Base-by-base conservation (phyloP, 768 basidiomycete genomes). In the Trametes coccinea region DNA sequence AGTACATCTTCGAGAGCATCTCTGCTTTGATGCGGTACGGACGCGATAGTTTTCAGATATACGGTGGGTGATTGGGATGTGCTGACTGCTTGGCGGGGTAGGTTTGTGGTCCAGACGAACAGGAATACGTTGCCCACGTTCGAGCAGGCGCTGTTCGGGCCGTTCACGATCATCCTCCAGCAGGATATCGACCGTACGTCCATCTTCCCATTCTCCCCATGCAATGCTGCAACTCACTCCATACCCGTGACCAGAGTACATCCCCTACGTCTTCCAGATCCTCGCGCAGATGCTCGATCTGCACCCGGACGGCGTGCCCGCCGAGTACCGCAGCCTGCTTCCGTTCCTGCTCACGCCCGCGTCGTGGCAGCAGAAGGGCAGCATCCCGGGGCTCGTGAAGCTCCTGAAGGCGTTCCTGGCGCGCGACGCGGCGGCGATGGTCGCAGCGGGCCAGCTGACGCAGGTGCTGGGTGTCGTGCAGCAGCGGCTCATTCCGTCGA, bases 191-290 rank as follows among this genome's bases (percentile, higher is more conserved):
- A 95, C 63, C 94, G 95, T 95, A 70, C 66, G 88, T 73, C 2
- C 1, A 48, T 22, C 13, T 31, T 34, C 56, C 0, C 11, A 4
- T 27, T 43, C 5, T 49, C 14, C 14, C 34, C 13, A 45, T 53
- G 51, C 9, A 53, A 33, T n/a, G 1, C 31, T 10, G 2, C 11
- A 27, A 4, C 7, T 27, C 30, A 6, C n/a, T 27, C 3, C 5
- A 2, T 16, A 11, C 43, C 34, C 34, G 34, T 37, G 34, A 27
- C 3, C 73, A 95, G 96, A 98, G 77, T 98, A 97, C 71, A 88
- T 98, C 49, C 96, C 97, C 4, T 99, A 97, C 72, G 90, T 92
- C 56, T 98, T 98, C 82, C 97, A 99, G 71, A 84, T 99, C 66
- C 85, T 98, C 47, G 90, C 95, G 0, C 97, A 98, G 70, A 94